Conservation (phyloP, 2,329 filamentous ascomycete genomes). For the Acrodontium crateriforme region DNA sequence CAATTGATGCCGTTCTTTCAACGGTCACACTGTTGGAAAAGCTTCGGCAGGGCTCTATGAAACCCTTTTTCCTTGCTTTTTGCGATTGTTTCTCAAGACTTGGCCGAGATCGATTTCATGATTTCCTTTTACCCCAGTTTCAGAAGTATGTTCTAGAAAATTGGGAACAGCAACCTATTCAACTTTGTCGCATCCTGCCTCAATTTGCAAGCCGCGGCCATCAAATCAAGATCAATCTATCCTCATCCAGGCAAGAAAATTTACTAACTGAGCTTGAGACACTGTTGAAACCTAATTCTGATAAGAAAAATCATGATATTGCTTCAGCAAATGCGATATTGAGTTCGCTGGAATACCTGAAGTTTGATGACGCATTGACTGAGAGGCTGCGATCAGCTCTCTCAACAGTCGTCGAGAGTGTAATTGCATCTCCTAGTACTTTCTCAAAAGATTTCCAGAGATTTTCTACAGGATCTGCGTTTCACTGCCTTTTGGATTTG, state of each 20-base stretch:
- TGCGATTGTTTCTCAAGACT: constrained; percentile 69
- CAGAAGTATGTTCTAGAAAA: constrained; percentile 68
- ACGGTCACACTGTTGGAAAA: constrained; percentile 51
- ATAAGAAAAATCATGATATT: background rate
- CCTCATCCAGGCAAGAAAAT: background rate
- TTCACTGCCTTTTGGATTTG: constrained; percentile 9
- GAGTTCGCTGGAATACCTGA: constrained; percentile 8
- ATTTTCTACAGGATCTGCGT: constrained; percentile 11
- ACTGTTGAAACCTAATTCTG: background rate
- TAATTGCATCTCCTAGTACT: constrained; percentile 2
- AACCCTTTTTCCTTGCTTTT: constrained; percentile 67
- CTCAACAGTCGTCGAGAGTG: constrained; percentile 5
- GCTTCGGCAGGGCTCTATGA: constrained; percentile 51
- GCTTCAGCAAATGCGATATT: constrained; percentile 8
- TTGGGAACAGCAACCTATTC: too few relatives aligned
- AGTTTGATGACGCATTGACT: constrained; percentile 3
- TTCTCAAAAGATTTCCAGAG: background rate
- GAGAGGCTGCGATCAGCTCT: constrained; percentile 3
- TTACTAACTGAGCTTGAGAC: background rate
- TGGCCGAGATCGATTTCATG: constrained; percentile 59
- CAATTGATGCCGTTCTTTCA: constrained; percentile 66
- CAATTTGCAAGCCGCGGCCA: background rate
- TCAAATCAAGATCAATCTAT: constrained; percentile 1
- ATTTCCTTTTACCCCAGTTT: constrained; percentile 66
- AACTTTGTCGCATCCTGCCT: constrained; percentile 3